Evolutionary conservation across 805 yeast species (phyloP), one percentile per base, ranked within the genome.

Genomic region (Candida quercuum): DNA sequence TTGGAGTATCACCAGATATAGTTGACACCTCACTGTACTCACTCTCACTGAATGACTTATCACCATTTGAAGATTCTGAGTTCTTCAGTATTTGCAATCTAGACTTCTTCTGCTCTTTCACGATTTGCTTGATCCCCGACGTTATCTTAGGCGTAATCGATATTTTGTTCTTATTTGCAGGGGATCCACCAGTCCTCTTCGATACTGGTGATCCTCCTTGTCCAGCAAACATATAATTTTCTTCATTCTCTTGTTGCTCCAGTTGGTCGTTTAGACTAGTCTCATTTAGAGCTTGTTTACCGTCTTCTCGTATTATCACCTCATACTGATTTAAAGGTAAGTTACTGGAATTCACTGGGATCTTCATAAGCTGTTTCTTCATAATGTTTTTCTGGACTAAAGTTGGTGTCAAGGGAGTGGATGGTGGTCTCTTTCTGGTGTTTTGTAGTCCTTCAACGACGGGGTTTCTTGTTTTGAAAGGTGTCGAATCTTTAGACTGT

Each of bases 11-110:
- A 3, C 48, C 55, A 10, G 48, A 36, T 5, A 52, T 43, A 1
- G 54, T 43, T 0, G 59, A 54, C 8, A 46, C 42, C 28, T 54
- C 59, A 28, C 59, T 54, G 32, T 48, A 49, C 24, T 54, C 59
- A 6, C 43, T 37, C 17, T 52, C 59, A n/a, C 45, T 43, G 5
- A 45, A 22, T 1, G 45, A 39, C 1, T 27, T 18, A 23, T 49
- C 50, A 12, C 31, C 41, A 10, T 29, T 39, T n/a, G 33, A 36
- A 3, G 21, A 30, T 11, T 35, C 41, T 1, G 37, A 23, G 11
- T 38, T 33, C 33, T 42, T 49, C 29, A 54, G 26, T 3, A 44
- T 36, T 13, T 54, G 52, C 2, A 52, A 31, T 28, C 59, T 43
- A 17, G 53, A 46, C 28, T 41, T 42, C 31, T 51, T 52, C 22